These are phyloP conservation scores for Sporothrix globosa DNA, from an alignment of 2,329 filamentous ascomycete genomes.

Conservation along the genomic window DNA sequence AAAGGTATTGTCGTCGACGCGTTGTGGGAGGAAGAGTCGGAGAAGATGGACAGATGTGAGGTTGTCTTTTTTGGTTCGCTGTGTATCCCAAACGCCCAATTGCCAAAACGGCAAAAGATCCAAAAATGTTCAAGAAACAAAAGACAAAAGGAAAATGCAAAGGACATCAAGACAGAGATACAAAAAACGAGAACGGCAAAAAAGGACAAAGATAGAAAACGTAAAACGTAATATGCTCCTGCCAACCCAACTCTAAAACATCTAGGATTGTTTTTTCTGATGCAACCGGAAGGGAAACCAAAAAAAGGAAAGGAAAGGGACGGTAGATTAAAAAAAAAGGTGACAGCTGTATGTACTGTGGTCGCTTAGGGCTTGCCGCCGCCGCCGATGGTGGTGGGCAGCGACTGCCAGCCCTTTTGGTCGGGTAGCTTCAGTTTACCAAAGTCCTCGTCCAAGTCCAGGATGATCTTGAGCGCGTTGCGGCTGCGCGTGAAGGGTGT, in stretches of 20 bases:
- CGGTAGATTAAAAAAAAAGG: background rate
- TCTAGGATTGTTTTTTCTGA: conserved; percentile 2
- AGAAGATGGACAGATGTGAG: background rate
- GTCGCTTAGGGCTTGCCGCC: conserved; percentile 29
- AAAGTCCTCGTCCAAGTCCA: conserved; percentile 93
- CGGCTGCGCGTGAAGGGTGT: conserved; percentile 66
- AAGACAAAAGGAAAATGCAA: conserved; percentile 14
- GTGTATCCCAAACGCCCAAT: conserved; percentile 27
- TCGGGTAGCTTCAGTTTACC: conserved; percentile 69
- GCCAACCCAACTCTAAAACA: conserved; percentile 23
- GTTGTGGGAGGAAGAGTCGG: background rate
- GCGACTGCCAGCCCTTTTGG: conserved; percentile 56
- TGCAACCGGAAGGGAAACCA: conserved; percentile 18
- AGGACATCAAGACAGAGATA: background rate
- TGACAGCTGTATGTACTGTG: background rate
- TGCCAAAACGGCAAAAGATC: conserved; percentile 16
- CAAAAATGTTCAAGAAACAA: background rate
- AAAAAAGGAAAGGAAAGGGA: conserved; percentile 16
- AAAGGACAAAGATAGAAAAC: conserved; percentile 9
- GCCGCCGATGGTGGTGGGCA: conserved; percentile 55
- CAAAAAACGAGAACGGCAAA: background rate
- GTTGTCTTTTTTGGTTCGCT: conserved; percentile 27
- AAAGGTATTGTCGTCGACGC: background rate
- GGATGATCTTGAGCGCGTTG: conserved; percentile 92
- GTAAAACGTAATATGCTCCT: conserved; percentile 10